These are phyloP conservation scores for Meira miltonrushii DNA, from an alignment of 1,284 basidiomycete genomes.

Conservation along the genomic window DNA sequence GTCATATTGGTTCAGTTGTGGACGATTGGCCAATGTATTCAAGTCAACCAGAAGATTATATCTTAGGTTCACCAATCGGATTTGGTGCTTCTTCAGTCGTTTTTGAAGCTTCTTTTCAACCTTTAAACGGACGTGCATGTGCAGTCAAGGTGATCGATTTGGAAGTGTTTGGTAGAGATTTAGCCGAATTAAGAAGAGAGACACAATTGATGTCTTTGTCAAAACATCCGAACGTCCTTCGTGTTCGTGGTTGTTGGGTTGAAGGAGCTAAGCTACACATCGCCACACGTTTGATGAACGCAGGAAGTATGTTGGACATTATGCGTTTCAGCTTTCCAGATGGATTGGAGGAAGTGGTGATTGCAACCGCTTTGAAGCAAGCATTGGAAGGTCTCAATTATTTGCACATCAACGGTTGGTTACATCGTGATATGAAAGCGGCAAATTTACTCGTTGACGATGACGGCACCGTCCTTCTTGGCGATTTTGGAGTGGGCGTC, in stretches of 20 bases:
- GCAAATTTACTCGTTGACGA: slow-evolving; percentile 67
- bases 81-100: slow-evolving; percentile 83
- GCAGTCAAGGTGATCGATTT: slow-evolving; percentile 84
- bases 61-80: slow-evolving; percentile 42
- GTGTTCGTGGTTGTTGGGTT: slow-evolving; percentile 83
- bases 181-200: slow-evolving; percentile 64
- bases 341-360: slow-evolving; percentile 79
- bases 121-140: slow-evolving; percentile 58
- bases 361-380: slow-evolving; percentile 74
- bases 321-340: slow-evolving; percentile 77
- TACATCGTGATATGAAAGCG: slow-evolving; percentile 77
- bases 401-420: slow-evolving; percentile 79
- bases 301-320: slow-evolving; percentile 76
- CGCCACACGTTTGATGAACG: slow-evolving; percentile 80
- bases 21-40: slow-evolving; percentile 63
- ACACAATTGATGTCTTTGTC: slow-evolving; percentile 85
- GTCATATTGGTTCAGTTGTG: slow-evolving; percentile 68
- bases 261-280: slow-evolving; percentile 76
- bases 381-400: slow-evolving; percentile 79
- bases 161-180: slow-evolving; percentile 59
- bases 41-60: slow-evolving; percentile 36
- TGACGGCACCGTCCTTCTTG: slow-evolving; percentile 74
- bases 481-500: slow-evolving; percentile 80
- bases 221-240: slow-evolving; percentile 85
- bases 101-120: slow-evolving; percentile 66